These are phyloP conservation scores for Amanita rubescens DNA, from an alignment of 768 basidiomycete species.

Conservation along the genomic window DNA sequence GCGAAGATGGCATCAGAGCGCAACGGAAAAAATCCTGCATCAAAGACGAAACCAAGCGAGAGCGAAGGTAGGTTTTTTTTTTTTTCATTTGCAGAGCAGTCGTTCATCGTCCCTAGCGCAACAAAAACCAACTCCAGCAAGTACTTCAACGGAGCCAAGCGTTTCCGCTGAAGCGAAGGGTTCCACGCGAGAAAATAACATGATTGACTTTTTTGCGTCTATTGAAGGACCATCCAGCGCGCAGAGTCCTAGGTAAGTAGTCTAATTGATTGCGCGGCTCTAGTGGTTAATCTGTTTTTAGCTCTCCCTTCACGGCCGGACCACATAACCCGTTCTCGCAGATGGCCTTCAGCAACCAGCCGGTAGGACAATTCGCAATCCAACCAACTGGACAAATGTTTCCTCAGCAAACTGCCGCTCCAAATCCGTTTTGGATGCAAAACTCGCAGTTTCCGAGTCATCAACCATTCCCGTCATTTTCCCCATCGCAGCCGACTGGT, in stretches of 20 bases:
- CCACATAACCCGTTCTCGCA: conserved; percentile 79
- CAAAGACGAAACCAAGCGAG: conserved; percentile 18
- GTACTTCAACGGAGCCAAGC: neutral
- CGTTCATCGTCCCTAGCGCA: neutral
- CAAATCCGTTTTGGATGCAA: conserved; percentile 41
- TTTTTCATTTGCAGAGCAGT: neutral
- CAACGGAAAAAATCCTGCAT: conserved; percentile 9
- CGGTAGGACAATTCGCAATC: conserved; percentile 32
- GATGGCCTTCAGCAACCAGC: conserved; percentile 45
- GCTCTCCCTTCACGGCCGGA: neutral
- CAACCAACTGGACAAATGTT: conserved; percentile 56
- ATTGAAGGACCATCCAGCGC: conserved; percentile 80
- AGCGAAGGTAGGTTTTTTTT: conserved; percentile 21
- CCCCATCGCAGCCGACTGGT: conserved; percentile 12
- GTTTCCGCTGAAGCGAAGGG: conserved; percentile 10
- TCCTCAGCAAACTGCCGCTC: conserved; percentile 40
- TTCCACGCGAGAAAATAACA: conserved; percentile 32
- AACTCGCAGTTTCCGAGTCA: conserved; percentile 34
- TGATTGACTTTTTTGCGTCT: conserved; percentile 81
- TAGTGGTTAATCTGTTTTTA: neutral
- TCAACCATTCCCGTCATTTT: conserved; percentile 45
- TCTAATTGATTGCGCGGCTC: no score
- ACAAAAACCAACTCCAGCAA: conserved; percentile 1
- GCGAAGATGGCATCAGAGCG: conserved; percentile 63
- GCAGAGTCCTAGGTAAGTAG: conserved; percentile 47